These are phyloP conservation scores for Euphorbia pulcherrima DNA, from an alignment of 345 rosid genomes.

Conservation along the genomic window DNA sequence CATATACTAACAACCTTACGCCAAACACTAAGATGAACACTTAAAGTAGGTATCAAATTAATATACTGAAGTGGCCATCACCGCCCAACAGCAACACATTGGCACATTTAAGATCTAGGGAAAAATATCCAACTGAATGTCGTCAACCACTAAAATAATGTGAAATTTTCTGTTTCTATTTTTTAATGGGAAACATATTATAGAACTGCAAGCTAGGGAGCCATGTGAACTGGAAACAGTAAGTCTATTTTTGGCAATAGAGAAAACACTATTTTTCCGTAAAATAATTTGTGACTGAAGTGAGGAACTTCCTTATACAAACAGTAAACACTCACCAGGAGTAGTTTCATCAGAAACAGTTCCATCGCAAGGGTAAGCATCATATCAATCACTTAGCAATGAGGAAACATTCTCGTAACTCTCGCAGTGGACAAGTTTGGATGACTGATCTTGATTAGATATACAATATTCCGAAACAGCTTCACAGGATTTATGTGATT, in stretches of 20 bases:
- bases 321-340: slow-evolving; percentile 30
- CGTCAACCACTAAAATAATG: neutral
- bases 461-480: slow-evolving; percentile 20
- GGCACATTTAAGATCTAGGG: neutral
- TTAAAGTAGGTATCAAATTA: neutral
- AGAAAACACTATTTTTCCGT: neutral
- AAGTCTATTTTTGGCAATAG: neutral
- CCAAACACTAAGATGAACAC: neutral
- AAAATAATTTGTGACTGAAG: neutral
- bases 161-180: neutral
- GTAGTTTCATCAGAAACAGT: slow-evolving; percentile 15
- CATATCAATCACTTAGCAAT: slow-evolving; percentile 19
- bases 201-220: neutral
- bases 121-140: neutral
- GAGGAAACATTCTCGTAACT: slow-evolving; percentile 12
- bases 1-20: neutral
- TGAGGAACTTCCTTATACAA: neutral
- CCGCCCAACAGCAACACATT: neutral
- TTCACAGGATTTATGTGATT: slow-evolving; percentile 15
- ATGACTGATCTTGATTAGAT: slow-evolving; percentile 28
- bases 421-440: slow-evolving; percentile 9
- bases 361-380: slow-evolving; percentile 16
- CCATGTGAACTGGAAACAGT: neutral
- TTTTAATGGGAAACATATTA: neutral
- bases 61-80: neutral